Evolutionary conservation across 2,329 filamentous ascomycete genomes (phyloP), one percentile per base, ranked within the genome.

Genomic region (Penicillium sp.): DNA sequence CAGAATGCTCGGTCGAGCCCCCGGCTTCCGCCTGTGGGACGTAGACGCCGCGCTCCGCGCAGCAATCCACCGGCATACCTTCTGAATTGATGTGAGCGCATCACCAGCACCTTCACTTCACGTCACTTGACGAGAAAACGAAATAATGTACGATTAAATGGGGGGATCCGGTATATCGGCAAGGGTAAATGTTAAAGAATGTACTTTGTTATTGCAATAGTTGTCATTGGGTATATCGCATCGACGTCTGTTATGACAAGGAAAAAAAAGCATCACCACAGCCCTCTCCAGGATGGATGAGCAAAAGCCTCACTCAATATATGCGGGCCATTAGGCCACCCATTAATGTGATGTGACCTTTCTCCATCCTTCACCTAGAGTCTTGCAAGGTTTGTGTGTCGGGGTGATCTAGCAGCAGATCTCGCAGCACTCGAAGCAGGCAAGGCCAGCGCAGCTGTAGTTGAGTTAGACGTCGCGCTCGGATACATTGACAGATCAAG

Each of bases 371-470:
- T n/a, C 31, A 38, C 14, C 28, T 25, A 22, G 31, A 50, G 39
- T 14, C 50, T 42, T 47, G 31, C 31, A 31, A 39, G 17, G 28
- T 54, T 47, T 43, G 48, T 6, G 34, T 14, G 37, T 37, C n/a
- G 12, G 38, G 38, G 42, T 22, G 17, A 34, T 61, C 55, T 74
- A 75, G 57, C 72, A 75, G 69, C 72, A 75, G 48, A 67, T 68
- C 62, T 74, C 71, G 51, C 67, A 71, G 64, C 70, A 72, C 64
- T 74, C 71, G 64, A 73, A 74, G 53, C 72, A 73, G 53, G 66
- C 64, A 48, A 74, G 55, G 67, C 72, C 72, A 50, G 72, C 72
- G 55, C 72, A 74, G 51, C 72, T 75, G 17, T 15, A 3, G 11
- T n/a, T 20, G 35, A 20, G 28, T 64, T 53, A 61, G 54, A 10